Conservation (phyloP, 441 rosid genomes). For the Gossypium lobatum region DNA sequence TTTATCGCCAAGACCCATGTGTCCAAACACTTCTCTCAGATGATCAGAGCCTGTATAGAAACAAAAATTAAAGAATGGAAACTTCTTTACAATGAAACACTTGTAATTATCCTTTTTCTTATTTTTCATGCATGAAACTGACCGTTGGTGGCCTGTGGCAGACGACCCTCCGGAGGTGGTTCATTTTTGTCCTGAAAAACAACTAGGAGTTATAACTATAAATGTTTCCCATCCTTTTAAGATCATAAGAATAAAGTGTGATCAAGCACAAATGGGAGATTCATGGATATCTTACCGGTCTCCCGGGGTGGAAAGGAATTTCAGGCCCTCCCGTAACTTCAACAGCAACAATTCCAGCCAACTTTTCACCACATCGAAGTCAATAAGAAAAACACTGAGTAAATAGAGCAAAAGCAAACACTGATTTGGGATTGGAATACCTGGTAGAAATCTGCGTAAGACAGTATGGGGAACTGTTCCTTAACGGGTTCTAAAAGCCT, state of each 20-base stretch:
- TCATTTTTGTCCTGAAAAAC: slow-evolving; percentile 50
- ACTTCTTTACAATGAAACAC: neutral
- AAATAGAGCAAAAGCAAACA: neutral
- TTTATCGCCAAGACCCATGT: slow-evolving; percentile 54
- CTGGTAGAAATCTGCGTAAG: slow-evolving; percentile 53
- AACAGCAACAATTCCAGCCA: slow-evolving; percentile 71
- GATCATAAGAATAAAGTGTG: neutral
- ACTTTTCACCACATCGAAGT: slow-evolving; percentile 11
- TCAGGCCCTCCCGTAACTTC: slow-evolving; percentile 78
- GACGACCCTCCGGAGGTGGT: slow-evolving; percentile 69
- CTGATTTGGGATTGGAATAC: slow-evolving; percentile 2
- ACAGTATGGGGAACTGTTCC: slow-evolving; percentile 37
- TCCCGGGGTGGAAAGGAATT: slow-evolving; percentile 70
- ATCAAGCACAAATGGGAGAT: neutral
- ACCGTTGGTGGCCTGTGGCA: slow-evolving; percentile 71
- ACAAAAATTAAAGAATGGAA: neutral
- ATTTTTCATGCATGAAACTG: neutral
- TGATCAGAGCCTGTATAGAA: slow-evolving; percentile 37
- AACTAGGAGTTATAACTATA: neutral
- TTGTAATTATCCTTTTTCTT: neutral
- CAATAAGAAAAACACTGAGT: neutral
- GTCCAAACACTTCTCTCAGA: slow-evolving; percentile 50
- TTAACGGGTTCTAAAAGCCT: slow-evolving; percentile 45
- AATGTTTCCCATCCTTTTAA: neutral
- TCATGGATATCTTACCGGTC: slow-evolving; percentile 30